Evolutionary conservation across 805 yeast genomes (phyloP), one percentile per base, ranked within the genome.

Genomic region (Starmerella bombicola): DNA sequence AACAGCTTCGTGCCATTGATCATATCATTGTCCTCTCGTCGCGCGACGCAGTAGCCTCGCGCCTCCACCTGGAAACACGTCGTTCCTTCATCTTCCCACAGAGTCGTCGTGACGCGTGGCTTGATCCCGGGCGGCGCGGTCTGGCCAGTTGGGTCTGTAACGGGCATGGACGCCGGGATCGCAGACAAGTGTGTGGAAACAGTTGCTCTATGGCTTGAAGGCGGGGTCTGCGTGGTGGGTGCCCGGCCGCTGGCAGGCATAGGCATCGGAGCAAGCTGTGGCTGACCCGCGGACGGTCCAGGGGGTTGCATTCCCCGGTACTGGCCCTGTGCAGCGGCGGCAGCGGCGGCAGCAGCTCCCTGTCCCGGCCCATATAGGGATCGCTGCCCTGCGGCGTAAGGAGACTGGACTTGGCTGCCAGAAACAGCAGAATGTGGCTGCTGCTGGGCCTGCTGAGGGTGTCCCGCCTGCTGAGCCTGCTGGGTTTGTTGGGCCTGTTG

Each of bases 31-130:
- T 81, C 91, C 23, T 84, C 91, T 55, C 93, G 70, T 50, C 93
- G 69, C 22, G 81, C 85, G 17, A 81, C 93, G 15, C 79, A 69
- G 33, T 80, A 80, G 42, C 82, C 80, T 48, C 78, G 74, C 43
- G 84, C 86, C 54, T 80, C 91, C 23, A 81, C 88, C 60, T 80
- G 91, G 63, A 80, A 81, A 56, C 91, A 81, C 38, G 81, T 60
- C 1, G 93, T 81, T 51, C 78, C 77, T 55, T 81, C 93, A 56
- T 81, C 93, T 55, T 81, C 91, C 93, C 93, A 81, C 71, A 78
- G 72, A n/a, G 91, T 80, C 18, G 91, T 80, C 38, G 85, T 78
- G 38, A 80, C 83, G 46, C 72, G 61, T 38, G 78, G 76, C 55
- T 69, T 66, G 46, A 54, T 52, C 10, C 60, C 57, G 37, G 67